Evolutionary conservation across 1,284 basidiomycete genomes (phyloP).

Genomic region (Leccinum subspadiceum): DNA sequence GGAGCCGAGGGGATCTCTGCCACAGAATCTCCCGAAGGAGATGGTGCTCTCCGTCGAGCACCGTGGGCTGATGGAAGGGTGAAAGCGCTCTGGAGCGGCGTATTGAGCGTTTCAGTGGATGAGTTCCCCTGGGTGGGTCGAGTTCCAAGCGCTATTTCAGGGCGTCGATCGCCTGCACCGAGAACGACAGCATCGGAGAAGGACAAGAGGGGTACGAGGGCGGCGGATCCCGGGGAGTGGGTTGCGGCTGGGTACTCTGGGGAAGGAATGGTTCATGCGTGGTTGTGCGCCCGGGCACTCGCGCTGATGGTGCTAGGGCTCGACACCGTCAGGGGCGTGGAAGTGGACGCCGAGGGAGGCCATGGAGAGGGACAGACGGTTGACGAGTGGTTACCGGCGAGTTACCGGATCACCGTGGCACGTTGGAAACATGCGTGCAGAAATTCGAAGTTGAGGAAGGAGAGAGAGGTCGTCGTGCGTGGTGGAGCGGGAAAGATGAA

Average conservation of each 20-base stretch:
- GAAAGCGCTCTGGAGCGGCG: slow-evolving; percentile 58
- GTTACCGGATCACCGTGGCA: slow-evolving; percentile 48
- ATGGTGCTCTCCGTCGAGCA: not conserved
- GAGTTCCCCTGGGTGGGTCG: slow-evolving; percentile 56
- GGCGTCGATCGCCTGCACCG: slow-evolving; percentile 23
- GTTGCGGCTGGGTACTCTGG: slow-evolving; percentile 59
- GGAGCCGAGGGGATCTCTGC: slow-evolving; percentile 30
- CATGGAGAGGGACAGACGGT: slow-evolving; percentile 30
- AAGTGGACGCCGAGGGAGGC: slow-evolving; percentile 13
- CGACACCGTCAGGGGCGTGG: slow-evolving; percentile 29
- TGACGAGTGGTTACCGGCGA: slow-evolving; percentile 48
- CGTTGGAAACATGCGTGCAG: slow-evolving; percentile 37
- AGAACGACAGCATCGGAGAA: not conserved
- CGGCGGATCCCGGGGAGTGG: slow-evolving; percentile 45
- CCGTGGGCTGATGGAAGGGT: slow-evolving; percentile 39
- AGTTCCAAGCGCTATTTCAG: slow-evolving; percentile 40
- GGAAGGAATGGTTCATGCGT: slow-evolving; percentile 68
- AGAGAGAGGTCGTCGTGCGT: slow-evolving; percentile 3
- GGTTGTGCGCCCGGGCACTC: slow-evolving; percentile 56
- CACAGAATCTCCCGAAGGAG: slow-evolving; percentile 3
- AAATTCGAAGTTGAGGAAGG: slow-evolving; percentile 4
- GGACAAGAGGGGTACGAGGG: slow-evolving; percentile 10
- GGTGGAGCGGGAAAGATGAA: slow-evolving; percentile 31
- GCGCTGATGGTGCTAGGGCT: slow-evolving; percentile 53
- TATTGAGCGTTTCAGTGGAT: slow-evolving; percentile 55